Base-by-base conservation (phyloP, 2,329 filamentous ascomycete genomes). In the Cercospora nicotianae region DNA sequence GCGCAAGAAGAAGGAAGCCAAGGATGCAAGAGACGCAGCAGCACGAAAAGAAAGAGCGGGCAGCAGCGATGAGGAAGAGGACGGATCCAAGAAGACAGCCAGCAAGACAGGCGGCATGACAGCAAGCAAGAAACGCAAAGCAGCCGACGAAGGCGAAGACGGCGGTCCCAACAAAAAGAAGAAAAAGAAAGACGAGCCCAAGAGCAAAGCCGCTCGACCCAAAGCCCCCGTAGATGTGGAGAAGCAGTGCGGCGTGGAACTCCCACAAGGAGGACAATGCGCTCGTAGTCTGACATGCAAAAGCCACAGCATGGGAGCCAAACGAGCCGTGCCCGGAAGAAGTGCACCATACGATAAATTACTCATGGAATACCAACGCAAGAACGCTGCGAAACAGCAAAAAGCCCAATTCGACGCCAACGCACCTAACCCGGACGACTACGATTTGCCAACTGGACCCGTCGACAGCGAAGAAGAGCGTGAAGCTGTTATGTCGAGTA, bases 371-470 rank as follows among this genome's bases (percentile, higher is more conserved):
- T 85, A 84, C 69, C 83, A 85, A 90, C 97, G 98, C 86, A 98
- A 97, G 85, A 99, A 99, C 75, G 95, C 98, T 80, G 95, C 95
- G 23, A 96, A 97, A 77, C 92, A 97, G 82, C 95, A 98, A 80
- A 96, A 97, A 82, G 94, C 94, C 39, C 93, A 94, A 42, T 91
- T 99, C 73, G 94, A 98, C 78, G 94, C 95, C 65, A 96, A 96
- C 78, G 94, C 94, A 1, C 94, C 76, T 9, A 73, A 77, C 18
- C 92, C 94, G 74, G 93, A 97, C 70, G 92, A 94, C 74, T 92
- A 96, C 58, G 87, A 87, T 66, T 92, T 92, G 69, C 89, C 88
- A 5, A 79, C 80, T 1, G 91, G 89, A 2, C 91, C 92, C 1
- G 88, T 99, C 42, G 95, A 99, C 79, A 95, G 92, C 2, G 95